Conservation (phyloP, 1,284 basidiomycete genomes). For the Moniliophthora roreri region DNA sequence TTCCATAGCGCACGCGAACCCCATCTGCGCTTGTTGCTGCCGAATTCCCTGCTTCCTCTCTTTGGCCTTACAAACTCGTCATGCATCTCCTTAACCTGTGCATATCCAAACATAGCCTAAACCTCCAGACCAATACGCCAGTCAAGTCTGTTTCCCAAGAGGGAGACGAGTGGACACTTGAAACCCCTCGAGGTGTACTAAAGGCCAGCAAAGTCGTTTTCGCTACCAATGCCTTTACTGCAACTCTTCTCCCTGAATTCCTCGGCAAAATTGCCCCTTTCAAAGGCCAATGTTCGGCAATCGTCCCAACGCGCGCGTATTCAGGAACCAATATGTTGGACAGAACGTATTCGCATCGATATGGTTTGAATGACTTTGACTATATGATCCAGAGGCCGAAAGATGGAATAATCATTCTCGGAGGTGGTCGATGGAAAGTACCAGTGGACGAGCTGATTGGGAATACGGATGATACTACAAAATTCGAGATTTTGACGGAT, state of each 20-base stretch:
- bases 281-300: slow-evolving; percentile 24
- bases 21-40: slow-evolving; percentile 20
- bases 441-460: slow-evolving; percentile 21
- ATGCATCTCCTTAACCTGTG: slow-evolving; percentile 23
- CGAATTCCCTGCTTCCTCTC: slow-evolving; percentile 23
- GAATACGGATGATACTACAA: slow-evolving; percentile 25
- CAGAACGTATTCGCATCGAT: slow-evolving; percentile 18
- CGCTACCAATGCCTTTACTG: slow-evolving; percentile 40
- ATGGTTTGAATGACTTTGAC: slow-evolving; percentile 20
- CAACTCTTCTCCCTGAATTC: slow-evolving; percentile 29
- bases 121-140: slow-evolving; percentile 26
- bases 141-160: slow-evolving; percentile 16
- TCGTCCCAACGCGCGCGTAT: slow-evolving; percentile 24
- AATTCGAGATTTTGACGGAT: slow-evolving; percentile 20
- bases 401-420: slow-evolving; percentile 27
- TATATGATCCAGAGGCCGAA: slow-evolving; percentile 28
- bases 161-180: slow-evolving; percentile 21
- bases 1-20: slow-evolving; percentile 20
- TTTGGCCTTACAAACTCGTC: slow-evolving; percentile 28
- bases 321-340: slow-evolving; percentile 21
- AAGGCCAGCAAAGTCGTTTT: slow-evolving; percentile 31
- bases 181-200: slow-evolving; percentile 27
- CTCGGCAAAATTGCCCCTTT: slow-evolving; percentile 24
- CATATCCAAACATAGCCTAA: slow-evolving; percentile 24
- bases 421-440: slow-evolving; percentile 22